These are phyloP conservation scores for Lolium perenne DNA, from an alignment of 176 grass and related monocot genomes.

Conservation along the genomic window DNA sequence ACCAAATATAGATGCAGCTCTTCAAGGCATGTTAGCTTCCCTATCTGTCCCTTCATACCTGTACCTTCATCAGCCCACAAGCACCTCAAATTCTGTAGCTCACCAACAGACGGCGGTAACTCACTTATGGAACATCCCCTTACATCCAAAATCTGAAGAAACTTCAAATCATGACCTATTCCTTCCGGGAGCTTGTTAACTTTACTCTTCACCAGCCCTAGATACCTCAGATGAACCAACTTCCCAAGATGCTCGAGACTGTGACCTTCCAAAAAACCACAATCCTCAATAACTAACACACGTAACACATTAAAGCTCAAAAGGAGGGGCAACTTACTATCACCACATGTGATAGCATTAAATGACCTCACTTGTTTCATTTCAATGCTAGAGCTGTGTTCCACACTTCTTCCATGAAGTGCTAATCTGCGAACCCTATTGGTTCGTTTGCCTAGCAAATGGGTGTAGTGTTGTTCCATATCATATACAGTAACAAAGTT, in stretches of 20 bases:
- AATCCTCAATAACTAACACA: not conserved
- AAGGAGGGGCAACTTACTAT: not conserved
- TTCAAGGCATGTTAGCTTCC: too few relatives aligned
- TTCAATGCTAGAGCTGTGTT: not conserved
- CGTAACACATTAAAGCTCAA: not conserved
- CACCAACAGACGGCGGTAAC: not conserved
- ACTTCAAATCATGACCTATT: not conserved
- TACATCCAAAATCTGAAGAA: not conserved
- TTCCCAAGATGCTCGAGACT: not conserved
- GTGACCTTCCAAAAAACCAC: not conserved
- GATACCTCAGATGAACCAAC: not conserved
- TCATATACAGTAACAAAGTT: too few relatives aligned
- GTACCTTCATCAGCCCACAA: too few relatives aligned
- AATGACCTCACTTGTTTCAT: not conserved
- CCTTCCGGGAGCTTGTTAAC: not conserved
- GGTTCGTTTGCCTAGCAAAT: not conserved
- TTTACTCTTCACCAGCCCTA: not conserved
- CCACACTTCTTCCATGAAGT: not conserved
- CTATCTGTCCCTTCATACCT: too few relatives aligned
- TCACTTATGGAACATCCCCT: not conserved
- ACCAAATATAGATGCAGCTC: too few relatives aligned
- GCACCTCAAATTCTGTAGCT: not conserved
- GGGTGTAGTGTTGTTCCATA: too few relatives aligned
- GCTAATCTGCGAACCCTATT: not conserved
- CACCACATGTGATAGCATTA: not conserved